Evolutionary conservation across 495 filamentous ascomycete genomes (phyloP).

Genomic region (Penicillium robsamsonii): DNA sequence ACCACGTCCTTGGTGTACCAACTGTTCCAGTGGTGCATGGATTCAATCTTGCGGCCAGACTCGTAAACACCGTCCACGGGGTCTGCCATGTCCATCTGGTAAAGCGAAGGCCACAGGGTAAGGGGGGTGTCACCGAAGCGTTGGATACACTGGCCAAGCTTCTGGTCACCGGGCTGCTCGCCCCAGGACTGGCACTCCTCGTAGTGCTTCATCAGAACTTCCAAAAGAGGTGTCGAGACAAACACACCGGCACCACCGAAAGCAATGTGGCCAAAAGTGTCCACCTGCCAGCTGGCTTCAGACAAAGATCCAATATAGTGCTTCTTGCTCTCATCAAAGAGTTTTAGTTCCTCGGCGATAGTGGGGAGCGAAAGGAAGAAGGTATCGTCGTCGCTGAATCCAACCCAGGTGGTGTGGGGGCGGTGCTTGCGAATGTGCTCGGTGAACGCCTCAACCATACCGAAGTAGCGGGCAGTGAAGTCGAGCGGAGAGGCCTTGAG

Average conservation of each 20-base stretch:
- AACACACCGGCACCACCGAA: conserved; percentile 71
- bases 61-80: conserved; percentile 65
- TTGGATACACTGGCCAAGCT: conserved; percentile 62
- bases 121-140: conserved; percentile 53
- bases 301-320: conserved; percentile 63
- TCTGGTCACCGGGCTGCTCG: conserved; percentile 56
- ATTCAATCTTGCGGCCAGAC: conserved; percentile 54
- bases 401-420: conserved; percentile 60
- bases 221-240: conserved; percentile 58
- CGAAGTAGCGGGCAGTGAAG: conserved; percentile 63
- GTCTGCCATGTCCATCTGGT: conserved; percentile 61
- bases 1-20: conserved; percentile 54
- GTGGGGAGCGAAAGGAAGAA: conserved; percentile 64
- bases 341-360: conserved; percentile 50
- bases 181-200: conserved; percentile 54
- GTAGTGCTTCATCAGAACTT: conserved; percentile 50
- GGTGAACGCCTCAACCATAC: conserved; percentile 56
- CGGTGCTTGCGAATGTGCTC: conserved; percentile 46
- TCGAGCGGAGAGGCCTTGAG: conserved; percentile 53
- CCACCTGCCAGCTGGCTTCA: conserved; percentile 59
- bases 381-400: conserved; percentile 70
- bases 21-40: conserved; percentile 66
- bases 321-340: conserved; percentile 52
- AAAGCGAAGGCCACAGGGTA: conserved; percentile 56
- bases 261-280: conserved; percentile 61